phyloP scores from a whole-genome alignment of 2,329 filamentous ascomycete species.

The Colletotrichum eremochloae region DNA sequence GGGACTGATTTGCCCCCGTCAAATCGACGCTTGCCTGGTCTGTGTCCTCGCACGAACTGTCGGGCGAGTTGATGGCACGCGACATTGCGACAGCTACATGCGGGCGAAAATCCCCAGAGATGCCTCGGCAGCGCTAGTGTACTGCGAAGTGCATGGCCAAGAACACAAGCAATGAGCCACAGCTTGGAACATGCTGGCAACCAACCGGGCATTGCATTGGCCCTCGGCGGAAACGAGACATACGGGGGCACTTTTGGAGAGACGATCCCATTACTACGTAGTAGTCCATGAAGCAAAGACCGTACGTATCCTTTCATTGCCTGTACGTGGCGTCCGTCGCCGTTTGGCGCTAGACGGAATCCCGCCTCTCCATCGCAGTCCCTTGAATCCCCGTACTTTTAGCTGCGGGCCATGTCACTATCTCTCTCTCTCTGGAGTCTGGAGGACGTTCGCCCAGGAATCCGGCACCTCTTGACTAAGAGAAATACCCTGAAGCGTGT shows the following conservation, averaged over 20 bases:
- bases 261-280: not conserved
- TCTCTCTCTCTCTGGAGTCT: not conserved
- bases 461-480: conserved; percentile 29
- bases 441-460: conserved; percentile 25
- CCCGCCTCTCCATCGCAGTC: conserved; percentile 29
- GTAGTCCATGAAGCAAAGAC: conserved; percentile 24
- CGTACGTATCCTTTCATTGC: not conserved
- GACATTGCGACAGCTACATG: conserved; percentile 15
- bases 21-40: not conserved
- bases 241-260: conserved; percentile 31
- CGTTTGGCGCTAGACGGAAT: conserved; percentile 9
- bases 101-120: conserved; percentile 24
- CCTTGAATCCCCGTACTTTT: conserved; percentile 20
- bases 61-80: conserved; percentile 15
- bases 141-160: conserved; percentile 10
- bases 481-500: conserved; percentile 3
- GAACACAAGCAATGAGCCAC: conserved; percentile 27
- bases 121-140: conserved; percentile 23
- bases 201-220: conserved; percentile 26
- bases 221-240: conserved; percentile 20
- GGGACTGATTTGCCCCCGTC: not conserved
- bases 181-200: conserved; percentile 31
- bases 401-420: not conserved
- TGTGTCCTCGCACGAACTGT: conserved; percentile 1
- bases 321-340: not conserved